These are phyloP conservation scores for Helichrysum umbraculigerum DNA, from an alignment of 129 eudicot species.

Conservation along the genomic window DNA sequence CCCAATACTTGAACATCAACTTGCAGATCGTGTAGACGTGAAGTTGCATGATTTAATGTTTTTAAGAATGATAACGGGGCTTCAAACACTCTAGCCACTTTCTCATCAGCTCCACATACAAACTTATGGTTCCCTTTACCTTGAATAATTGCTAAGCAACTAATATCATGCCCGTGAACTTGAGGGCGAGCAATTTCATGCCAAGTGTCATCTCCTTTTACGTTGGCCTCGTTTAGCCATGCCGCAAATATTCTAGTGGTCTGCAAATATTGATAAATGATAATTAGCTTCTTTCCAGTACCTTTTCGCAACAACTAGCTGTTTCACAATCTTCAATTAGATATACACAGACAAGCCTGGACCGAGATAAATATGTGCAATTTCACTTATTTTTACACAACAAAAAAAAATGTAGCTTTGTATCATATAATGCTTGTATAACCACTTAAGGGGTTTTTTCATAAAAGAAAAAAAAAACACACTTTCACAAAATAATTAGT, in stretches of 20 bases:
- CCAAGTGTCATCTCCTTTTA: slow-evolving; percentile 50
- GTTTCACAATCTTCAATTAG: background rate
- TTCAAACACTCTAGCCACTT: slow-evolving; percentile 97
- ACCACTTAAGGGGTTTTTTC: no score
- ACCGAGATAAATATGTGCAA: background rate
- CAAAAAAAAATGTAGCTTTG: no score
- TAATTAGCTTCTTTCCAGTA: background rate
- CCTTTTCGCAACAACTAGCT: background rate
- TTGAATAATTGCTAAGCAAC: slow-evolving; percentile 70
- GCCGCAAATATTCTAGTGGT: slow-evolving; percentile 82
- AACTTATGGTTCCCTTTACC: slow-evolving; percentile 92
- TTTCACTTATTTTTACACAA: background rate
- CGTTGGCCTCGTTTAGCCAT: slow-evolving; percentile 48
- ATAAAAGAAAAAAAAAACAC: no score
- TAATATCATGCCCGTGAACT: slow-evolving; percentile 97
- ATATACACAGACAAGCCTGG: background rate
- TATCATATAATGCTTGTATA: no score
- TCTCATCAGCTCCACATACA: slow-evolving; percentile 96
- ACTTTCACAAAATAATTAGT: no score
- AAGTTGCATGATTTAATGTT: slow-evolving; percentile 67
- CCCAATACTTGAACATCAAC: slow-evolving; percentile 75
- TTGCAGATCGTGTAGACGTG: slow-evolving; percentile 49
- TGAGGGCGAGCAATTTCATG: slow-evolving; percentile 98
- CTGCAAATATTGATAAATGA: slow-evolving; percentile 40
- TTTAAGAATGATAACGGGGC: slow-evolving; percentile 88